Evolutionary conservation across 2,329 filamentous ascomycete genomes (phyloP).

Genomic region (Aureobasidium sp.): DNA sequence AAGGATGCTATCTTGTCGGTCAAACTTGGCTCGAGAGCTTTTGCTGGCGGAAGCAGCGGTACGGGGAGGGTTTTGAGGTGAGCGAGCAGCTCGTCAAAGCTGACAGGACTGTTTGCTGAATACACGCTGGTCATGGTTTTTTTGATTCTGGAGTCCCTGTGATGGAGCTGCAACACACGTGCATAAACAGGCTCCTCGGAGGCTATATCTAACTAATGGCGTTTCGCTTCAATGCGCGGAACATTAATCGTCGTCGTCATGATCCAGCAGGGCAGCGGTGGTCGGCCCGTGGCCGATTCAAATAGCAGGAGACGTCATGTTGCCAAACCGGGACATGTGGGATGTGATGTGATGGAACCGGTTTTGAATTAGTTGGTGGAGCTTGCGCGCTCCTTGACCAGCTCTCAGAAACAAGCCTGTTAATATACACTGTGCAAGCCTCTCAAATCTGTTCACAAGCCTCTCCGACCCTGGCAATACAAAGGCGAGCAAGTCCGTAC

Average conservation of each 20-base stretch:
- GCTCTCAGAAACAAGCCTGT: neutral
- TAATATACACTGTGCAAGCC: slow-evolving; percentile 4
- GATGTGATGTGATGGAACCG: neutral
- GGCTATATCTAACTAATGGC: neutral
- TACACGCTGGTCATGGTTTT: slow-evolving; percentile 14
- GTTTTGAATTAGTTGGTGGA: neutral
- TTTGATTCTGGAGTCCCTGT: neutral
- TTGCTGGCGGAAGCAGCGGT: slow-evolving; percentile 24
- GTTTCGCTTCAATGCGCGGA: neutral
- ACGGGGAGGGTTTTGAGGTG: slow-evolving; percentile 25
- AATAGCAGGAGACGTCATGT: slow-evolving; percentile 3
- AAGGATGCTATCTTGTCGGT: slow-evolving; percentile 26
- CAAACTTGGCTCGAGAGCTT: slow-evolving; percentile 21
- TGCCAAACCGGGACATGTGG: neutral
- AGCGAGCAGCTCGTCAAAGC: slow-evolving; percentile 26
- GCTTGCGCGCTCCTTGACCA: neutral
- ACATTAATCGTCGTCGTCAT: slow-evolving; percentile 8
- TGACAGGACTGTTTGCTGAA: slow-evolving; percentile 4
- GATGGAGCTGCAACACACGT: neutral
- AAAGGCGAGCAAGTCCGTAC: neutral
- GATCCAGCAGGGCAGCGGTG: neutral
- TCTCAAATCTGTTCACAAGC: neutral
- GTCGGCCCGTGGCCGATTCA: neutral
- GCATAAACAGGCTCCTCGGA: neutral
- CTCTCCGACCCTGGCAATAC: neutral